Conservation (phyloP, 306 rosid species). For the Hippophae rhamnoides region DNA sequence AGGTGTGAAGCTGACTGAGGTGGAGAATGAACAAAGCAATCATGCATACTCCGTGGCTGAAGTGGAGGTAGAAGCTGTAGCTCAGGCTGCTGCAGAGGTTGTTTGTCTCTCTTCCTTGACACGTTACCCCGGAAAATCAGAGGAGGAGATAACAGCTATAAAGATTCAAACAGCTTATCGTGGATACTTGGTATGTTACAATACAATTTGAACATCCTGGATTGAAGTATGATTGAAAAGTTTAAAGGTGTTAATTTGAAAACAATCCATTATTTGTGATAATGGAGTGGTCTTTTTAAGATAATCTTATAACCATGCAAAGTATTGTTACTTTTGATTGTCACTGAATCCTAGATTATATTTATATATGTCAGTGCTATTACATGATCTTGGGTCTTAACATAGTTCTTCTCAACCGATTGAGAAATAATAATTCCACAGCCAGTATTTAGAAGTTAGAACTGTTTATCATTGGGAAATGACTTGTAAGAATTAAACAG, state of each 20-base stretch:
- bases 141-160: conserved; percentile 55
- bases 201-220: too few species aligned
- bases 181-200: conserved; percentile 53
- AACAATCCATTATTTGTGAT: too few species aligned
- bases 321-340: too few species aligned
- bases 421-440: background rate
- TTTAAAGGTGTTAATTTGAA: too few species aligned
- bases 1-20: conserved; percentile 25
- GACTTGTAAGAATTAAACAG: conserved; percentile 1
- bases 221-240: too few species aligned
- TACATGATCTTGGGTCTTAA: too few species aligned
- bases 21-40: conserved; percentile 47
- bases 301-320: too few species aligned
- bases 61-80: conserved; percentile 80
- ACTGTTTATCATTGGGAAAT: background rate
- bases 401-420: too few species aligned
- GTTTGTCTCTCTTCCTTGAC: conserved; percentile 31
- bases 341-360: too few species aligned
- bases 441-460: background rate
- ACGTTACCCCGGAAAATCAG: conserved; percentile 23
- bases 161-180: conserved; percentile 65
- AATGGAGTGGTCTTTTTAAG: too few species aligned
- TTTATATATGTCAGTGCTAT: too few species aligned
- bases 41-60: conserved; percentile 70
- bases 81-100: conserved; percentile 64